These are phyloP conservation scores for Alternaria alternata DNA, from an alignment of 2,329 filamentous ascomycete species.

Conservation along the genomic window DNA sequence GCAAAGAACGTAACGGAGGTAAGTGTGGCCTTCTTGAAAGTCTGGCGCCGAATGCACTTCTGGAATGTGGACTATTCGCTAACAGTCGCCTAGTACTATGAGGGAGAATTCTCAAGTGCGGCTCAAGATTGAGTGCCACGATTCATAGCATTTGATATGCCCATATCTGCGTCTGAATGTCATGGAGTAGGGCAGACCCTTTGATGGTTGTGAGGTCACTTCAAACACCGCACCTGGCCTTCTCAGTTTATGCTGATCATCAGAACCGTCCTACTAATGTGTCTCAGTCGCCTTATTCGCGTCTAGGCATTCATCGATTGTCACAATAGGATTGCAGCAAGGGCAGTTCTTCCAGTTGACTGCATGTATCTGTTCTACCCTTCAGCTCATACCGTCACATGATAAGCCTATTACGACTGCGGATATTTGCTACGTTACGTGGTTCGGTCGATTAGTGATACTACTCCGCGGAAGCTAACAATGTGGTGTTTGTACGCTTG, in stretches of 20 bases:
- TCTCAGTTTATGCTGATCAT: background rate
- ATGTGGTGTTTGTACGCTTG: background rate
- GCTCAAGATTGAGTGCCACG: conserved; percentile 24
- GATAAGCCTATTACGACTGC: background rate
- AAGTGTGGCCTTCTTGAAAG: conserved; percentile 45
- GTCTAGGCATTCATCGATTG: background rate
- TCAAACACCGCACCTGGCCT: background rate
- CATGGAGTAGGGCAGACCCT: background rate
- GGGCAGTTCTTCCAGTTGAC: too few species aligned
- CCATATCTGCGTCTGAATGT: background rate
- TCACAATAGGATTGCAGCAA: background rate
- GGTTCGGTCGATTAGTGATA: background rate
- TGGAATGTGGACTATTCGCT: conserved; percentile 13
- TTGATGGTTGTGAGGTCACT: background rate
- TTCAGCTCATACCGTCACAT: background rate
- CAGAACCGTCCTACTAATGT: background rate
- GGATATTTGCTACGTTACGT: background rate
- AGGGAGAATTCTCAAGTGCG: conserved; percentile 38
- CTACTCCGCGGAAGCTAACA: background rate
- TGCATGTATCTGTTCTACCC: background rate
- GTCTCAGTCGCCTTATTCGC: background rate
- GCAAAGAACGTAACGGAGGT: conserved; percentile 49
- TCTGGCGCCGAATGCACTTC: conserved; percentile 24
- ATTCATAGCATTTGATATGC: conserved; percentile 1
- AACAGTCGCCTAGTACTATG: conserved; percentile 36